Evolutionary conservation across 306 rosid species (phyloP).

Genomic region (Ormosia emarginata): DNA sequence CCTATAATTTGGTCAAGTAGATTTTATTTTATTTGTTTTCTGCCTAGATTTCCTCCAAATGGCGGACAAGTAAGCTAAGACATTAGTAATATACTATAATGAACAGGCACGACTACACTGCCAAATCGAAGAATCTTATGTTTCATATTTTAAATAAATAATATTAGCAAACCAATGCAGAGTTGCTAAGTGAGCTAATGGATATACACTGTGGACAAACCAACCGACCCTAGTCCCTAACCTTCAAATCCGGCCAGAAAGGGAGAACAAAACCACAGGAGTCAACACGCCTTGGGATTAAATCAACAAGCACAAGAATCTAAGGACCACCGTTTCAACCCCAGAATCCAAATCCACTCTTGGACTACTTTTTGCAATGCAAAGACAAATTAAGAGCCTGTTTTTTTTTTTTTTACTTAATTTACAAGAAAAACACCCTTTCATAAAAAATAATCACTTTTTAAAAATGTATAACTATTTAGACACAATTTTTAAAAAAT

Average conservation of each 20-base stretch:
- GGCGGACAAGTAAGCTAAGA: background rate
- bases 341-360: background rate
- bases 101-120: background rate
- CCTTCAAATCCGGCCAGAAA: background rate
- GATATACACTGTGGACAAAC: background rate
- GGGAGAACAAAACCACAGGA: no score
- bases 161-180: background rate
- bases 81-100: background rate
- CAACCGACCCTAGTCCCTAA: background rate
- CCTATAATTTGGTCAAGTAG: background rate
- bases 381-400: background rate
- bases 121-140: slow-evolving; percentile 12
- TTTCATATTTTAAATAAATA: background rate
- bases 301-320: background rate
- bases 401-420: no score
- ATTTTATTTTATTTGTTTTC: background rate
- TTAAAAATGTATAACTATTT: no score
- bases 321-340: background rate
- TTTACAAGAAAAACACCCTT: no score
- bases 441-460: no score
- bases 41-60: background rate
- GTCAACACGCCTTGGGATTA: background rate
- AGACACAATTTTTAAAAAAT: no score
- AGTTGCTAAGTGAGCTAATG: background rate
- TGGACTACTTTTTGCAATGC: background rate